Conservation (phyloP, 148 eudicot species). For the Gaultheria prostrata region DNA sequence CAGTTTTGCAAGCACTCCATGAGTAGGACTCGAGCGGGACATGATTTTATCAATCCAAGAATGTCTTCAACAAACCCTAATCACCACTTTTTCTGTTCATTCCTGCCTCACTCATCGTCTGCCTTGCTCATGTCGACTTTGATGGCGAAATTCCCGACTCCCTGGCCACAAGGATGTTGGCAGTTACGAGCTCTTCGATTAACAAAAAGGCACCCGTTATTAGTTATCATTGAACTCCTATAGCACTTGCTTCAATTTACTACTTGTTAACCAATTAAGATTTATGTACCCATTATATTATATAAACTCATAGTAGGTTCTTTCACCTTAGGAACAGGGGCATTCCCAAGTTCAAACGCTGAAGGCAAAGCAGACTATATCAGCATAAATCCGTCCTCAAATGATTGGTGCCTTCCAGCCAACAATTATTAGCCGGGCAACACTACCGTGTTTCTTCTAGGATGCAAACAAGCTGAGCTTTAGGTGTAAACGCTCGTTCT, state of each 20-base stretch:
- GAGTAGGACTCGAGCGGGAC: neutral
- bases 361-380: neutral
- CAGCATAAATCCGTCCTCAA: neutral
- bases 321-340: neutral
- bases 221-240: neutral
- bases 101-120: neutral
- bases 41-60: neutral
- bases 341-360: neutral
- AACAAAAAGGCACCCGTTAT: neutral
- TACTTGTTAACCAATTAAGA: neutral
- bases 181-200: neutral
- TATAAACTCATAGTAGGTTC: neutral
- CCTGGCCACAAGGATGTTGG: neutral
- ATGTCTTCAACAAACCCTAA: neutral
- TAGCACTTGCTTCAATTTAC: neutral
- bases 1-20: neutral
- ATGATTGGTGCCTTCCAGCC: neutral
- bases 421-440: neutral
- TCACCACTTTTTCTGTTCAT: neutral
- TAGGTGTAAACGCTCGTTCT: neutral
- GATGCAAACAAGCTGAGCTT: neutral
- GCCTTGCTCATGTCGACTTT: neutral
- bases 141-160: neutral
- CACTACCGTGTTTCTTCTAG: too few species aligned
- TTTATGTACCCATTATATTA: neutral